phyloP scores from a whole-genome alignment of 2,329 filamentous ascomycete genomes.

The Xylaria sp. region DNA sequence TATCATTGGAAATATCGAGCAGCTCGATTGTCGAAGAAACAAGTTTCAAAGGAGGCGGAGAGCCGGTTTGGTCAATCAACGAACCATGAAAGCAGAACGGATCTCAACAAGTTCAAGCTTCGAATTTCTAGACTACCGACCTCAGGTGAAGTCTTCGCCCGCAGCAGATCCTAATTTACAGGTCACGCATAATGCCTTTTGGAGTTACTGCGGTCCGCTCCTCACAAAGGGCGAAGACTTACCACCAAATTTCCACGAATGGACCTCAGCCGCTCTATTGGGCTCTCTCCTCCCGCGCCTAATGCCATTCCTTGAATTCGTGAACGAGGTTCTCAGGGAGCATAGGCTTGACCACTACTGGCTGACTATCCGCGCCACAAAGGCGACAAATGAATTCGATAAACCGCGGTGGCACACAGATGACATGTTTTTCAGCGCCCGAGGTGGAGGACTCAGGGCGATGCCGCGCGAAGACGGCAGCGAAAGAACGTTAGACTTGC shows the following conservation, averaged over 20 bases:
- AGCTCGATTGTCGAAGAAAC: neutral
- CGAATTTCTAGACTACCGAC: slow-evolving; percentile 42
- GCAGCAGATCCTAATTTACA: slow-evolving; percentile 24
- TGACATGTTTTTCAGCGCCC: slow-evolving; percentile 57
- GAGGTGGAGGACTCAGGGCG: slow-evolving; percentile 36
- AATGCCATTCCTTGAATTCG: slow-evolving; percentile 55
- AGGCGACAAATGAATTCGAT: slow-evolving; percentile 57
- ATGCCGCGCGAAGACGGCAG: slow-evolving; percentile 12
- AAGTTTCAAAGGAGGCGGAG: too few relatives aligned
- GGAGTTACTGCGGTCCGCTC: slow-evolving; percentile 59
- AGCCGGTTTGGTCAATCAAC: neutral
- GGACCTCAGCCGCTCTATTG: slow-evolving; percentile 51
- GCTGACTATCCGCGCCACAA: slow-evolving; percentile 60
- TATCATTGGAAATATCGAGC: neutral
- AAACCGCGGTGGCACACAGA: slow-evolving; percentile 61
- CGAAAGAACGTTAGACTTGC: slow-evolving; percentile 36
- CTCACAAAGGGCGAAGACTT: slow-evolving; percentile 46
- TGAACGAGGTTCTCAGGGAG: slow-evolving; percentile 52
- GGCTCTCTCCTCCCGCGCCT: slow-evolving; percentile 51
- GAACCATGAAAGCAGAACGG: slow-evolving; percentile 30
- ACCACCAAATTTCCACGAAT: slow-evolving; percentile 54
- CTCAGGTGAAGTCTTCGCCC: neutral
- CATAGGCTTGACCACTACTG: slow-evolving; percentile 57
- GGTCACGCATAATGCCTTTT: slow-evolving; percentile 52
- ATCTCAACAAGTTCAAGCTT: slow-evolving; percentile 38